These are phyloP conservation scores for Dalbergia cochinchinensis DNA, from an alignment of 306 rosid species.

Conservation along the genomic window DNA sequence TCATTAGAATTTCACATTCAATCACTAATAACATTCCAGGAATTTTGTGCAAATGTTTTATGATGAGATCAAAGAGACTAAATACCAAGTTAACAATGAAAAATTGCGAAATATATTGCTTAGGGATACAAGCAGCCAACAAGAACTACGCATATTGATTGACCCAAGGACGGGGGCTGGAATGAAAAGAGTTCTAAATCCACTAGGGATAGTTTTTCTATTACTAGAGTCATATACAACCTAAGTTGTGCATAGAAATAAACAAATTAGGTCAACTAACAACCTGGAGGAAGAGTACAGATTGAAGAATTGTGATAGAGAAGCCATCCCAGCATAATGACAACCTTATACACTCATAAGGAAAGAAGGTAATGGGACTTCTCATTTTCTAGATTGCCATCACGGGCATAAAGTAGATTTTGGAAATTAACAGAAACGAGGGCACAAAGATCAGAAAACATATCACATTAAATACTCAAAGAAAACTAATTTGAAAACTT, in stretches of 20 bases:
- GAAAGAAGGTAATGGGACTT: constrained; percentile 2
- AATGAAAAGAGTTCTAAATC: constrained; percentile 9
- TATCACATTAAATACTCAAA: constrained; percentile 5
- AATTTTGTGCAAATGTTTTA: background rate
- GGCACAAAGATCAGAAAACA: background rate
- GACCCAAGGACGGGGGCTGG: background rate
- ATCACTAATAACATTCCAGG: background rate
- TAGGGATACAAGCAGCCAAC: background rate
- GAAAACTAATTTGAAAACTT: background rate
- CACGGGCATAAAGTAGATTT: constrained; percentile 4
- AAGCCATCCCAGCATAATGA: constrained; percentile 1
- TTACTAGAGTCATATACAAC: background rate
- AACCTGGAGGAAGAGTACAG: constrained; percentile 2
- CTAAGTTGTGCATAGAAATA: constrained; percentile 10
- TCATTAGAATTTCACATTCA: constrained; percentile 36
- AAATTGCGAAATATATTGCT: background rate
- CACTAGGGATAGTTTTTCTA: constrained; percentile 19
- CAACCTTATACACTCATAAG: background rate
- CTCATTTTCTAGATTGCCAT: constrained; percentile 9
- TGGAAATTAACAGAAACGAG: background rate
- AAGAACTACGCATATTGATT: background rate
- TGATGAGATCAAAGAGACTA: constrained; percentile 2
- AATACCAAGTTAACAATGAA: background rate
- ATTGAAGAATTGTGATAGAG: background rate
- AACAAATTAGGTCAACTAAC: constrained; percentile 13